Evolutionary conservation across 495 filamentous ascomycete genomes (phyloP).

Genomic region (Lentithecium fluviatile): DNA sequence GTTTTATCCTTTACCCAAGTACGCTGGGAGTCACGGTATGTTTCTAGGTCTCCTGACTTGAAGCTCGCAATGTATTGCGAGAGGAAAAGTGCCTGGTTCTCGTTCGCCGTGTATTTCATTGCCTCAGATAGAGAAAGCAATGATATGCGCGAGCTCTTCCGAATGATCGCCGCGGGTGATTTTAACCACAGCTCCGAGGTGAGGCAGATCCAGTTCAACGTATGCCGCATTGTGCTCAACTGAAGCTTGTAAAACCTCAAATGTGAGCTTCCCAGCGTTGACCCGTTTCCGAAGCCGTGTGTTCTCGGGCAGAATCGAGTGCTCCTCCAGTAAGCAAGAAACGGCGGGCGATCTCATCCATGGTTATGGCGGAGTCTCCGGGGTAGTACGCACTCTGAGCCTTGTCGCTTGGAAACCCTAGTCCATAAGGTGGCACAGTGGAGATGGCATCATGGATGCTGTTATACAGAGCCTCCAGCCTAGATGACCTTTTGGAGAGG

Average conservation of each 20-base stretch:
- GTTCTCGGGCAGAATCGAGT: conserved; percentile 39
- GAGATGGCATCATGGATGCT: conserved; percentile 22
- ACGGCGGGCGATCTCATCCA: conserved; percentile 35
- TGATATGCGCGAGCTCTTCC: conserved; percentile 34
- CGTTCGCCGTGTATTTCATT: conserved; percentile 40
- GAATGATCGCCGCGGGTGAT: conserved; percentile 39
- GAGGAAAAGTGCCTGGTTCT: conserved; percentile 38
- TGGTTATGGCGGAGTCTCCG: conserved; percentile 26
- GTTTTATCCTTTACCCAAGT: conserved; percentile 47
- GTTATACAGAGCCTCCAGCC: neutral
- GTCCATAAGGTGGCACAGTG: conserved; percentile 26
- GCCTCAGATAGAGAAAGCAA: conserved; percentile 30
- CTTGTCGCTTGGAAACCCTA: conserved; percentile 33
- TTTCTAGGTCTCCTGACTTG: conserved; percentile 41
- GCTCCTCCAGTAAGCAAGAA: conserved; percentile 29
- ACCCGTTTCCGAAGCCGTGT: conserved; percentile 36
- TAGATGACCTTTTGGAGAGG: conserved; percentile 22
- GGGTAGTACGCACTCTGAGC: conserved; percentile 40
- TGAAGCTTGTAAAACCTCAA: conserved; percentile 42
- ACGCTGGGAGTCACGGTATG: conserved; percentile 44
- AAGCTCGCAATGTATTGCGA: conserved; percentile 42
- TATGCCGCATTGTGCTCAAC: conserved; percentile 12
- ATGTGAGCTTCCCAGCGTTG: conserved; percentile 4
- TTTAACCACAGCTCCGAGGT: conserved; percentile 5
- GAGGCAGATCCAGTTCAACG: neutral